These are phyloP conservation scores for Xylaria curta DNA, from an alignment of 495 filamentous ascomycete species.

Conservation along the genomic window DNA sequence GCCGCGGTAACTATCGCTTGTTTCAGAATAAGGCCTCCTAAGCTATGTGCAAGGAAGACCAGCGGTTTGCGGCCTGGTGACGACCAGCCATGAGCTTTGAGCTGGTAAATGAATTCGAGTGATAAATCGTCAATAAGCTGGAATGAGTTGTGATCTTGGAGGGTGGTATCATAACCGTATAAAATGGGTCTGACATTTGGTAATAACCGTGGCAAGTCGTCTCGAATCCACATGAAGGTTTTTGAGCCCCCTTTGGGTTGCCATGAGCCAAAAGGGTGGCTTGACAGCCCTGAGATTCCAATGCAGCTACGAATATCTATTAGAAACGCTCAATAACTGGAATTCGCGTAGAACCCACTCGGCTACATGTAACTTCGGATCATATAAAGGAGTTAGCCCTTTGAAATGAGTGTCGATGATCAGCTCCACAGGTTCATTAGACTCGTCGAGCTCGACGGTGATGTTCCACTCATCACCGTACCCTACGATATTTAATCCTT, in stretches of 20 bases:
- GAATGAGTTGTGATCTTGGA: constrained; percentile 26
- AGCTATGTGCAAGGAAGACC: neutral
- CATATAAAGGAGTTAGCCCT: neutral
- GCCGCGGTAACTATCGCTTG: neutral
- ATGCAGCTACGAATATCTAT: constrained; percentile 25
- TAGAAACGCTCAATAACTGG: neutral
- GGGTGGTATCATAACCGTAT: constrained; percentile 40
- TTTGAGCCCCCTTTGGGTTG: constrained; percentile 30
- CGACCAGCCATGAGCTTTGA: constrained; percentile 4
- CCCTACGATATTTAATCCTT: neutral
- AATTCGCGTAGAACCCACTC: neutral
- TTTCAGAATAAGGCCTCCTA: neutral
- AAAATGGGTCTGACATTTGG: constrained; percentile 35
- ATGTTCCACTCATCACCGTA: neutral
- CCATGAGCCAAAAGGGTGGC: constrained; percentile 31
- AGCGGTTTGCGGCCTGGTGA: neutral
- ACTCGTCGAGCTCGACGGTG: neutral
- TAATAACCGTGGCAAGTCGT: constrained; percentile 36
- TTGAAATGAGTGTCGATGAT: neutral
- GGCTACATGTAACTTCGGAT: neutral
- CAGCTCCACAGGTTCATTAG: neutral
- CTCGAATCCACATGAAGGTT: constrained; percentile 44
- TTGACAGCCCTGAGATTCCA: constrained; percentile 32
- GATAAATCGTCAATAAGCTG: constrained; percentile 34
- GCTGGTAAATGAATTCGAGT: constrained; percentile 23